Percentiles rank a stretch among this genome's conserved stretches.
Evolutionary conservation across 1,284 basidiomycete genomes (phyloP).

Genomic region (Amylostereum areolatum): DNA sequence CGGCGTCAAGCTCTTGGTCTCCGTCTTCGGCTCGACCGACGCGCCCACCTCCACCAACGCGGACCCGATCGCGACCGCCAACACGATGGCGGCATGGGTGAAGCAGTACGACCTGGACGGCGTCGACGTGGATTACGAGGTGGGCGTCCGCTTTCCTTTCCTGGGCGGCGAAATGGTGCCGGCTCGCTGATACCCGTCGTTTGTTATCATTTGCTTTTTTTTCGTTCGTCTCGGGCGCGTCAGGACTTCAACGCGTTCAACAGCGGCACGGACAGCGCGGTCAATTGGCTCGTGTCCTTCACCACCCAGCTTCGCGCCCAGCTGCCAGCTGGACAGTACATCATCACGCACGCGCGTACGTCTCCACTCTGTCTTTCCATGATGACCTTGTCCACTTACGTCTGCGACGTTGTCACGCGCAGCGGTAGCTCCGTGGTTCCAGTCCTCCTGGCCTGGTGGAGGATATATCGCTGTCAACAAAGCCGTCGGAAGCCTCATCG

Average conservation of each 20-base stretch:
- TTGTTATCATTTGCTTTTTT: too few relatives aligned
- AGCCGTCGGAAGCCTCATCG: conserved; percentile 42
- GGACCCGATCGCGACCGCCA: conserved; percentile 34
- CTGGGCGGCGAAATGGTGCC: too few relatives aligned
- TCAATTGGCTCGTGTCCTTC: conserved; percentile 37
- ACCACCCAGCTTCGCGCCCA: conserved; percentile 31
- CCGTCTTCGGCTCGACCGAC: conserved; percentile 46
- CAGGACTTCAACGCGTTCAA: conserved; percentile 45
- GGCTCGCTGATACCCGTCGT: too few relatives aligned
- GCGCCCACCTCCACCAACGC: conserved; percentile 39
- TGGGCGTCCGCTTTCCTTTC: neutral
- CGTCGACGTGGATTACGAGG: conserved; percentile 50
- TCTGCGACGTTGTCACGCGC: too few relatives aligned
- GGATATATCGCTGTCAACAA: conserved; percentile 54
- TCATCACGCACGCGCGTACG: conserved; percentile 32
- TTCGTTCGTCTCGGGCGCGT: neutral
- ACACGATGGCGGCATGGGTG: conserved; percentile 45
- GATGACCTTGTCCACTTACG: neutral
- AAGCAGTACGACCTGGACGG: conserved; percentile 45
- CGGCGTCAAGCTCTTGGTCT: conserved; percentile 42
- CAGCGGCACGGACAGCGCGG: conserved; percentile 28
- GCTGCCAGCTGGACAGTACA: conserved; percentile 29
- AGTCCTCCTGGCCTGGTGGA: conserved; percentile 43
- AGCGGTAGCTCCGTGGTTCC: conserved; percentile 28
- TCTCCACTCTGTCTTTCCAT: conserved; percentile 3